Conservation (phyloP, 2,329 filamentous ascomycete genomes). For the Ophiocordyceps camponoti-rufipedis region DNA sequence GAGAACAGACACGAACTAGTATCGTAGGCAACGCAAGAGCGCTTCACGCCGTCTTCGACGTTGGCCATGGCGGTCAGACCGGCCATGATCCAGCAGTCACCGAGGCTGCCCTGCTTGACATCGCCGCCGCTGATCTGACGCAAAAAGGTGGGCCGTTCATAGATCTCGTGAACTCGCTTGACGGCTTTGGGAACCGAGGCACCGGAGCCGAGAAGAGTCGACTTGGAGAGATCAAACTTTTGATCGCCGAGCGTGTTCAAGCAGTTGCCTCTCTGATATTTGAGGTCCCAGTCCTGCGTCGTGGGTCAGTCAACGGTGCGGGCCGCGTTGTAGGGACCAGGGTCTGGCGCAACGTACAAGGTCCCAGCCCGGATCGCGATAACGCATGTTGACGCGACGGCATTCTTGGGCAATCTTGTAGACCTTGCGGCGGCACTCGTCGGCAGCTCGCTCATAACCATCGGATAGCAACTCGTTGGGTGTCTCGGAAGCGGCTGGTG, state of each 20-base stretch:
- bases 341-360: slow-evolving; percentile 17
- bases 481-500: slow-evolving; percentile 27
- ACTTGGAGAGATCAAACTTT: slow-evolving; percentile 31
- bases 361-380: slow-evolving; percentile 47
- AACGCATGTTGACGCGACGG: slow-evolving; percentile 59
- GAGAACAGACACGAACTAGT: slow-evolving; percentile 21
- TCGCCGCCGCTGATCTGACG: slow-evolving; percentile 49
- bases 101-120: slow-evolving; percentile 58
- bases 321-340: not conserved
- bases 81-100: slow-evolving; percentile 75
- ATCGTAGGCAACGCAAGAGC: slow-evolving; percentile 59
- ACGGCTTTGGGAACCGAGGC: slow-evolving; percentile 50
- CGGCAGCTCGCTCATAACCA: slow-evolving; percentile 44
- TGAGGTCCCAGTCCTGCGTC: slow-evolving; percentile 45
- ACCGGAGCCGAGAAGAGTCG: slow-evolving; percentile 25
- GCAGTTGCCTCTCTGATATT: slow-evolving; percentile 39
- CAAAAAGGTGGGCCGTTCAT: slow-evolving; percentile 54
- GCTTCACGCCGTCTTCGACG: slow-evolving; percentile 49
- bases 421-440: slow-evolving; percentile 44
- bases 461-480: slow-evolving; percentile 41
- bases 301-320: slow-evolving; percentile 3
- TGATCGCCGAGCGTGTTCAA: slow-evolving; percentile 32
- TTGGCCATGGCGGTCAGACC: slow-evolving; percentile 61
- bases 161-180: slow-evolving; percentile 58
- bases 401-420: slow-evolving; percentile 47